phyloP scores from a whole-genome alignment of 2,329 filamentous ascomycete species.

The Colletotrichum incanum region DNA sequence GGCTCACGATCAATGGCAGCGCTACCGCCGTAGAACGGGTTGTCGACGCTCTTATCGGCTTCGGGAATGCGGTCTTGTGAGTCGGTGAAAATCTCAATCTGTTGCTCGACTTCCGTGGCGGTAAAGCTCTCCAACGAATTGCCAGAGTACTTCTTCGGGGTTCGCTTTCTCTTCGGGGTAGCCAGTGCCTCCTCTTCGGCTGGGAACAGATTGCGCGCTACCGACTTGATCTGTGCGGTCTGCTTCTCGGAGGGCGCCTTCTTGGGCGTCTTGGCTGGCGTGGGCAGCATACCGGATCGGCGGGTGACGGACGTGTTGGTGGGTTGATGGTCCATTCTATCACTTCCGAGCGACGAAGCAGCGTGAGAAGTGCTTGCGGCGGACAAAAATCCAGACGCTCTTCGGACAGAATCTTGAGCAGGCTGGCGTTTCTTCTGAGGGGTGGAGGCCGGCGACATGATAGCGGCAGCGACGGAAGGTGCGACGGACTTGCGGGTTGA shows the following conservation, averaged over 20 bases:
- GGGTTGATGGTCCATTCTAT: conserved; percentile 45
- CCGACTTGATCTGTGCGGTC: conserved; percentile 65
- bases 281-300: conserved; percentile 76
- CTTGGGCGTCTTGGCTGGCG: conserved; percentile 83
- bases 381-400: conserved; percentile 62
- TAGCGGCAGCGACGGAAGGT: conserved; percentile 44
- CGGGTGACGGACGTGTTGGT: conserved; percentile 50
- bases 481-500: conserved; percentile 52
- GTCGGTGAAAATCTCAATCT: conserved; percentile 84
- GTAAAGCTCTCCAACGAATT: conserved; percentile 72
- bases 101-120: conserved; percentile 68
- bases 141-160: conserved; percentile 70
- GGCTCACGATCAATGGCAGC: conserved; percentile 57
- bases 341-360: conserved; percentile 58
- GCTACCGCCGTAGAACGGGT: conserved; percentile 77
- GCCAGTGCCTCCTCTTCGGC: conserved; percentile 71
- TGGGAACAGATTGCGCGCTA: conserved; percentile 76
- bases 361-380: conserved; percentile 61
- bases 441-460: conserved; percentile 48
- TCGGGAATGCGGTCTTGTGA: conserved; percentile 83
- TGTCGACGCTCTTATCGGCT: conserved; percentile 75
- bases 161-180: conserved; percentile 71
- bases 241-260: conserved; percentile 71
- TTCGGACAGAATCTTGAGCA: conserved; percentile 63
- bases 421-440: conserved; percentile 65